Evolutionary conservation across 108 stramenopile genomes (phyloP), one percentile per base, ranked within the genome.

Genomic region (Nannochloropsis oceanica): DNA sequence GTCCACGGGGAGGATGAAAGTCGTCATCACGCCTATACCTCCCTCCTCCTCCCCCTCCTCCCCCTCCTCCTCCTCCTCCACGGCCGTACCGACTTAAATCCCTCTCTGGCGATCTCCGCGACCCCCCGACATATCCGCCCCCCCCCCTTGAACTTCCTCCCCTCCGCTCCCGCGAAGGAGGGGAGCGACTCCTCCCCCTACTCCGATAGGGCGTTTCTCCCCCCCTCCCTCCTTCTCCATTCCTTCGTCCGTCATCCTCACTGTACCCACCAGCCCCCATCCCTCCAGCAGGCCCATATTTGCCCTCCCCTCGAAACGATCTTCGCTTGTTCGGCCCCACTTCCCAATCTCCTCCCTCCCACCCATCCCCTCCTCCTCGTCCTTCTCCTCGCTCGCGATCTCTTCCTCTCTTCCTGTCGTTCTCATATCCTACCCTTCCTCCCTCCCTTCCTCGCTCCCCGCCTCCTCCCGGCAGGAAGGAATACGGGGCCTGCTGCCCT

Each of bases 381-480:
- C 46, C 14, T 14, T 14, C 46, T 13, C 46, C 14, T 50, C 46
- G 46, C 46, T 50, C 14, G 12, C 46, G 46, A 12, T 50, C 46
- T 14, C 46, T 50, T 14, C 46, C 46, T 12, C 46, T 14, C 46
- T 50, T 14, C 46, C 46, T 14, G 46, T 14, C 46, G 13, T 50
- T 14, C 46, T 14, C 12, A 50, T 50, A 50, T 14, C 46, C 46
- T n/a, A 22, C 26, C 80, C 25, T 13, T 27, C 14, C 26, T 18
- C 44, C 18, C 59, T 73, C 59, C 22, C 59, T n/a, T 18, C 59
- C 59, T 73, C 2, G 8, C 12, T 94, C 94, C 7, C 90, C 95
- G 25, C 82, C 95, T 14, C 92, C 91, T 79, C 87, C 93, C 18
- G 81, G 91, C 92, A 83, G 92, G 94, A 20, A 94, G 95, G 12